phyloP scores from a whole-genome alignment of 495 filamentous ascomycete species.

The Tetracladium setigerum region DNA sequence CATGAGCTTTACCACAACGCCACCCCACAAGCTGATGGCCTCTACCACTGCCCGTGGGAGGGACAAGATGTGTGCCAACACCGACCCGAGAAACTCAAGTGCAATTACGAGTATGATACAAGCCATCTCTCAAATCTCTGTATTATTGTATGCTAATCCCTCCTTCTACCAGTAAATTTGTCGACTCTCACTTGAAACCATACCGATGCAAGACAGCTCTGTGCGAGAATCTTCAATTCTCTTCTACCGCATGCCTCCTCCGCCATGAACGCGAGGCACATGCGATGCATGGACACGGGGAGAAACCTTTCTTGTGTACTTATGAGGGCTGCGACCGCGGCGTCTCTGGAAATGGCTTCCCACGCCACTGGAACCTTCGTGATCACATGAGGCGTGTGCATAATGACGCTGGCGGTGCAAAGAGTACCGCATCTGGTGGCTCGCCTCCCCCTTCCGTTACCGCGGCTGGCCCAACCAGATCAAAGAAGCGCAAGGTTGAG shows the following conservation, averaged over 20 bases:
- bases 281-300: constrained; percentile 88
- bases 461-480: background rate
- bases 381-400: constrained; percentile 95
- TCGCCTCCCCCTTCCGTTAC: constrained; percentile 11
- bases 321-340: constrained; percentile 80
- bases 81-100: constrained; percentile 86
- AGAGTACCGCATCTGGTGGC: constrained; percentile 16
- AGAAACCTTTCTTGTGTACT: constrained; percentile 79
- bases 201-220: constrained; percentile 79
- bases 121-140: constrained; percentile 4
- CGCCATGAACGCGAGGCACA: constrained; percentile 92
- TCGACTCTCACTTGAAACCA: constrained; percentile 90
- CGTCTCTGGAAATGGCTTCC: constrained; percentile 75
- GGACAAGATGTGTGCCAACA: constrained; percentile 69
- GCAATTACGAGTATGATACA: constrained; percentile 92
- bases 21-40: constrained; percentile 57
- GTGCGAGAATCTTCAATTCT: constrained; percentile 76
- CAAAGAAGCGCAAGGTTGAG: constrained; percentile 20
- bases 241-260: constrained; percentile 89
- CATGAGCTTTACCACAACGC: constrained; percentile 71
- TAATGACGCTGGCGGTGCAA: constrained; percentile 49
- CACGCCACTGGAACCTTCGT: constrained; percentile 83
- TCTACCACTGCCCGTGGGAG: constrained; percentile 88
- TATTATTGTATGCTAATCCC: constrained; percentile 20
- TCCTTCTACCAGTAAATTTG: constrained; percentile 63